Evolutionary conservation across 2,329 filamentous ascomycete genomes (phyloP), one percentile per base, ranked within the genome.

Genomic region (Westerdykella sp.): DNA sequence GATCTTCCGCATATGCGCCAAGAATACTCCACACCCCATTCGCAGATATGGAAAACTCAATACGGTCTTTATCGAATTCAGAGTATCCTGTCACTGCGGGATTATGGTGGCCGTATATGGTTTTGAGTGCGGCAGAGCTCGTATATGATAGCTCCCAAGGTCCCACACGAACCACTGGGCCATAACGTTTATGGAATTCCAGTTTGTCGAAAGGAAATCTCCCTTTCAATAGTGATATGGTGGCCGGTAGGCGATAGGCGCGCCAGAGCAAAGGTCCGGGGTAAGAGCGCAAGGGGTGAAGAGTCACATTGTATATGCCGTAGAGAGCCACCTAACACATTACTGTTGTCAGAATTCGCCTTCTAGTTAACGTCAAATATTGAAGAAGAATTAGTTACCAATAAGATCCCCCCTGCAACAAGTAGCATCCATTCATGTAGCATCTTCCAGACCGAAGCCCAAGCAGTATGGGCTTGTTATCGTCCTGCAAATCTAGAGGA

Each of bases 131-230:
- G 2, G 59, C 43, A 6, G 60, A 53, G 7, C 60, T 55, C 21
- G 57, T 65, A 54, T 73, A 76, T 2, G 71, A 68, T 3, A 77
- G 64, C 47, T 76, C 70, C 43, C 72, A 65, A 3, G 74, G 73
- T 2, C 62, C 64, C 25, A 73, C 57, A 5, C 74, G 69, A 6
- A 77, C 71, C 1, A 75, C 66, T 1, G 63, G 60, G 6, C 73
- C 73, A 12, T 28, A 28, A 12, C 18, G 14, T 14, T 35, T 35
- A 14, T 35, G 48, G 73, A 73, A 34, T 57, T 47, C 5, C 7
- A 35, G 34, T 15, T 15, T 21, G 34, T 35, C 34, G 14, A 35
- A 35, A 21, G 15, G 37, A 22, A 14, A 39, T 22, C 37, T 10
- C n/a, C 18, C 37, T 16, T 21, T 35, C 7, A 35, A 13, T 2